phyloP scores from a whole-genome alignment of 2,329 filamentous ascomycete species.

The Cladophialophora immunda region DNA sequence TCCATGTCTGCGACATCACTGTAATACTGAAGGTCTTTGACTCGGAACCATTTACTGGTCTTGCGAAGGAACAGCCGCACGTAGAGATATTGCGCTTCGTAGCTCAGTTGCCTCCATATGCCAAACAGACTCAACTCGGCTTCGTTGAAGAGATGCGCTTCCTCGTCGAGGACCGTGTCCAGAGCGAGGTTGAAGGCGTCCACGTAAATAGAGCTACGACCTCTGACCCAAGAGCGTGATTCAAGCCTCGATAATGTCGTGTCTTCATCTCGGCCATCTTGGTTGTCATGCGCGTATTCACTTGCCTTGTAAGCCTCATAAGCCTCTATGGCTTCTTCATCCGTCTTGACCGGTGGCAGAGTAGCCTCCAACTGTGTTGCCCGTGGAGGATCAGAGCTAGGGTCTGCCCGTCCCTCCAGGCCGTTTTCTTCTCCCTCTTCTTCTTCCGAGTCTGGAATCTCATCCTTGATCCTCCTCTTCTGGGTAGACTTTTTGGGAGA shows the following conservation, averaged over 20 bases:
- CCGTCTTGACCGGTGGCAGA: slow-evolving; percentile 72
- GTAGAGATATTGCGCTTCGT: slow-evolving; percentile 91
- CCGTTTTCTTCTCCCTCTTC: slow-evolving; percentile 47
- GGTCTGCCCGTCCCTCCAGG: slow-evolving; percentile 44
- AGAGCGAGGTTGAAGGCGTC: slow-evolving; percentile 96
- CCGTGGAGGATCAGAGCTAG: slow-evolving; percentile 43
- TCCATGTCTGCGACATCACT: slow-evolving; percentile 81
- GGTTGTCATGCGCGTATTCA: slow-evolving; percentile 47
- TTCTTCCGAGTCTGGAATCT: slow-evolving; percentile 51
- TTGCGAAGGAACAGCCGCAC: slow-evolving; percentile 93
- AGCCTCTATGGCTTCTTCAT: slow-evolving; percentile 76
- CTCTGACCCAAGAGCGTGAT: slow-evolving; percentile 72
- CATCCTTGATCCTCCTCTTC: slow-evolving; percentile 37
- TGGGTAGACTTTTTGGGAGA: slow-evolving; percentile 27
- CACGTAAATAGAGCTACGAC: slow-evolving; percentile 90
- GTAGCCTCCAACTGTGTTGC: slow-evolving; percentile 76
- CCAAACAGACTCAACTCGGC: slow-evolving; percentile 80
- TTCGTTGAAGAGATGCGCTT: slow-evolving; percentile 84
- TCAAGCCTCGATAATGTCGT: slow-evolving; percentile 61
- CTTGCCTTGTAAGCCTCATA: slow-evolving; percentile 76
- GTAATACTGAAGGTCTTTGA: slow-evolving; percentile 79
- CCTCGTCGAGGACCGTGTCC: slow-evolving; percentile 87
- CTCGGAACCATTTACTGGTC: slow-evolving; percentile 87
- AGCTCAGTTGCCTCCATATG: slow-evolving; percentile 76
- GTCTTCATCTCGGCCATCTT: slow-evolving; percentile 44